phyloP scores from a whole-genome alignment of 2,329 filamentous ascomycete genomes.

The Chalaropsis ovoidea region DNA sequence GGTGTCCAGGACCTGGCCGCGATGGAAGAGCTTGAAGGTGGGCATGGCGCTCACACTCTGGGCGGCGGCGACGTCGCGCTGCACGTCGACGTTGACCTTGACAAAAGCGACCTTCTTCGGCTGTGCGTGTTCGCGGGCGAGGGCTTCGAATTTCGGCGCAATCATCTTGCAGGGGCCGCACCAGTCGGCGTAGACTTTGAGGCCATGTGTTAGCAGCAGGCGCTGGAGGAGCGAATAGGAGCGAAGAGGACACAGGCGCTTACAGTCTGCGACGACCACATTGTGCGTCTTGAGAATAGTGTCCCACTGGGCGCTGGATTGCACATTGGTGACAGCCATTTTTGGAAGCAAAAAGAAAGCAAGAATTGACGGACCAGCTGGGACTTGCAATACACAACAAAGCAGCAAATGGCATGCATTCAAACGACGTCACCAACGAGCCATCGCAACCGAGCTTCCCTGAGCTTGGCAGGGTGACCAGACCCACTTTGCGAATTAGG shows the following conservation, averaged over 20 bases:
- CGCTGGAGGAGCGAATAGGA: not conserved
- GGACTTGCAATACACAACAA: not conserved
- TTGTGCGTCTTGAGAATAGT: slow-evolving; percentile 60
- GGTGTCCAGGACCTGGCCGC: slow-evolving; percentile 60
- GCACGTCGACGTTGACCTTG: slow-evolving; percentile 83
- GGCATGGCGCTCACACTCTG: slow-evolving; percentile 83
- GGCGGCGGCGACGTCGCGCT: slow-evolving; percentile 63
- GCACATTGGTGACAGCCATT: slow-evolving; percentile 47
- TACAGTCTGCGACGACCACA: slow-evolving; percentile 86
- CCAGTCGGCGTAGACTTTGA: slow-evolving; percentile 83
- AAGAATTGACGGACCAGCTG: not conserved
- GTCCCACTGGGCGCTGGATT: slow-evolving; percentile 60
- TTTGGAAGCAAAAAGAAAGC: not conserved
- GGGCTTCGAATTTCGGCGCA: slow-evolving; percentile 75
- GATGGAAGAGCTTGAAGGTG: slow-evolving; percentile 85
- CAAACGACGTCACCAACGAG: slow-evolving; percentile 19
- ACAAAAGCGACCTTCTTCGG: slow-evolving; percentile 77
- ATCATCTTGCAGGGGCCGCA: slow-evolving; percentile 91
- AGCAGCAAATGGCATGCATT: not conserved
- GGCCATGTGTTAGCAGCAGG: not conserved
- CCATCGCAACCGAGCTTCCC: not conserved
- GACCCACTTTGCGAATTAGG: slow-evolving; percentile 26
- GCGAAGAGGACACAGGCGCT: slow-evolving; percentile 32
- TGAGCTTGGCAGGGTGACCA: not conserved
- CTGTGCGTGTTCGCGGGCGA: slow-evolving; percentile 68